Evolutionary conservation across 495 filamentous ascomycete genomes (phyloP), one percentile per base, ranked within the genome.

Genomic region (Letharia lupina): DNA sequence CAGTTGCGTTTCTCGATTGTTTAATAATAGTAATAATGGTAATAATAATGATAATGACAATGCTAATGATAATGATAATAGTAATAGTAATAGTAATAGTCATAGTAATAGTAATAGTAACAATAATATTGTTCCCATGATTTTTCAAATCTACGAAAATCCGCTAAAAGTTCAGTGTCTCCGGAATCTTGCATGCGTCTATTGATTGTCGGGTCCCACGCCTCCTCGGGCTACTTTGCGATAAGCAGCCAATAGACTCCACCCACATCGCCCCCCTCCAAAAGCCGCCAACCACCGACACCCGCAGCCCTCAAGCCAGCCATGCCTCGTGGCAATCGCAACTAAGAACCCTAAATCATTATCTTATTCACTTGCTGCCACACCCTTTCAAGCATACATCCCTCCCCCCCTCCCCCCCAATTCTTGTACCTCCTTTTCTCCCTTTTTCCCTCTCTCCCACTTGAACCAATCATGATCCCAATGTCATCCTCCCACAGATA

Each of bases 251-350:
- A 57, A 57, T 57, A 15, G 54, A 56, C 5, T 33, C n/a, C 0
- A 31, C 10, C 52, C 31, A 12, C 23, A 0, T 28, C 23, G 23
- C 23, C 23, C 23, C 23, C 23, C 23, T 28, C 20, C 33, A 13
- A 10, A 23, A 57, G 54, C 33, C 54, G 54, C 54, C 54, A 37
- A 37, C 54, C 33, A 57, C 7, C 54, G 33, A 37, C 54, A 57
- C 54, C 54, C 54, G 54, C 54, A 35, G 54, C 54, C 54, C 16
- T 57, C 54, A 57, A 28, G 54, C 54, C 54, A 57, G 54, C 54
- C 54, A 57, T 37, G 33, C 54, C 54, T 57, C 54, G 54, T 57
- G 54, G 54, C 54, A 57, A 57, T 57, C 33, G 54, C 31, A 57
- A 57, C 31, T 56, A 57, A 57, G 54, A 57, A 57, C 11, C 31